Evolutionary conservation across 768 basidiomycete species (phyloP).

Genomic region (Auricularia sp.): DNA sequence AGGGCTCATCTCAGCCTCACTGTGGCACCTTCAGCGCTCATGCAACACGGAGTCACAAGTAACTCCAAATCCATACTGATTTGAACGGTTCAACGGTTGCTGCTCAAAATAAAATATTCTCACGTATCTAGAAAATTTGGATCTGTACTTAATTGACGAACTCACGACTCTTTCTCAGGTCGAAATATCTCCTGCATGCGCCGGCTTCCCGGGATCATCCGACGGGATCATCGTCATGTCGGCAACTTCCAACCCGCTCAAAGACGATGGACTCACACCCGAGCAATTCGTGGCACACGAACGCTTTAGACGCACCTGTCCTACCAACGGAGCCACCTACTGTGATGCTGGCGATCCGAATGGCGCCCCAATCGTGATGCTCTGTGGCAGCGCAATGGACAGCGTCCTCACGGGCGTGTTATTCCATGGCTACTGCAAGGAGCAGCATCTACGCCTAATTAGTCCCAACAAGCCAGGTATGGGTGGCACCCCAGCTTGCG

Average conservation of each 20-base stretch:
- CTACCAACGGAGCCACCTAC: neutral
- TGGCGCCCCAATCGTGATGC: neutral
- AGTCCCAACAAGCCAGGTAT: neutral
- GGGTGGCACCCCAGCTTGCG: neutral
- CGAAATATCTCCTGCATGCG: no score
- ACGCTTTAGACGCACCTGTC: neutral
- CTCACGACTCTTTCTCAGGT: no score
- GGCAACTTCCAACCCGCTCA: neutral
- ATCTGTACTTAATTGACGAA: no score
- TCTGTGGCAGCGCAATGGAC: neutral
- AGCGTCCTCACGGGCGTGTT: neutral
- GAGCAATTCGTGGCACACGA: neutral
- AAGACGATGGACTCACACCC: neutral
- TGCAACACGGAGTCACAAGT: no score
- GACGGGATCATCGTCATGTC: no score
- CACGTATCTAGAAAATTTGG: no score
- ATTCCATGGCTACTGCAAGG: neutral
- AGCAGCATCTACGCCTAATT: neutral
- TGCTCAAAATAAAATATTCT: no score
- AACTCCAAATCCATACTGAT: no score
- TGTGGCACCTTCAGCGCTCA: no score
- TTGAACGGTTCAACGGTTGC: no score
- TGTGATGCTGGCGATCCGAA: neutral
- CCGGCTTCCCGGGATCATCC: no score
- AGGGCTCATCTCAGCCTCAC: no score